Conservation (phyloP, 2,329 filamentous ascomycete genomes). For the Ramularia endophylla region DNA sequence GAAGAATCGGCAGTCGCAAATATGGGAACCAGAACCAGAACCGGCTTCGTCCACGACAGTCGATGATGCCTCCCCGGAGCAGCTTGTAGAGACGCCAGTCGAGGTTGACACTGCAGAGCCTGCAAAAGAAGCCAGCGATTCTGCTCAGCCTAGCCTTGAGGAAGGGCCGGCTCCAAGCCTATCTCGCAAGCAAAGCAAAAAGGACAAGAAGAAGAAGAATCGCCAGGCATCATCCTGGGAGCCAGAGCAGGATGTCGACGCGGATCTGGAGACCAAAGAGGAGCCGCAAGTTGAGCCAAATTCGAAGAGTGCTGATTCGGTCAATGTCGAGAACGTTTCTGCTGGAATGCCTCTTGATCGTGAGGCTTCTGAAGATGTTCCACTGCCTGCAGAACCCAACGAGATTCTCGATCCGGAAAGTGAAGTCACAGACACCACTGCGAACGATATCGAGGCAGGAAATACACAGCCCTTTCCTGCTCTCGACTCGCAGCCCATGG, state of each 20-base stretch:
- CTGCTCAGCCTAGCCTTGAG: background rate
- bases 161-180: background rate
- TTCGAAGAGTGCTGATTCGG: background rate
- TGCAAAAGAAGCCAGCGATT: background rate
- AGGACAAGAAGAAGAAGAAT: slow-evolving; percentile 16
- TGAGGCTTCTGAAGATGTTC: slow-evolving; percentile 3
- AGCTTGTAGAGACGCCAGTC: background rate
- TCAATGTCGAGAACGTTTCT: background rate
- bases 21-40: slow-evolving; percentile 6
- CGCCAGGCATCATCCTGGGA: slow-evolving; percentile 7
- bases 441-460: too few relatives aligned
- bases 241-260: slow-evolving; percentile 3
- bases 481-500: too few relatives aligned
- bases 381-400: slow-evolving; percentile 3
- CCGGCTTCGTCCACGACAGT: background rate
- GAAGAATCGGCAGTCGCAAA: slow-evolving; percentile 13
- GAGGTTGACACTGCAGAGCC: background rate
- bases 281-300: background rate
- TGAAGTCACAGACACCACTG: too few relatives aligned
- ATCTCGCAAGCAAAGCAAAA: slow-evolving; percentile 21
- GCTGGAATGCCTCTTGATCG: too few relatives aligned
- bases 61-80: too few relatives aligned
- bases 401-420: too few relatives aligned
- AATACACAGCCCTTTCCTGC: too few relatives aligned
- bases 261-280: background rate